A percentile compares a stretch with the other conserved stretches of the same genome.
phyloP scores from a whole-genome alignment of 2,329 filamentous ascomycete species.

The Paracamarosporium sp. region DNA sequence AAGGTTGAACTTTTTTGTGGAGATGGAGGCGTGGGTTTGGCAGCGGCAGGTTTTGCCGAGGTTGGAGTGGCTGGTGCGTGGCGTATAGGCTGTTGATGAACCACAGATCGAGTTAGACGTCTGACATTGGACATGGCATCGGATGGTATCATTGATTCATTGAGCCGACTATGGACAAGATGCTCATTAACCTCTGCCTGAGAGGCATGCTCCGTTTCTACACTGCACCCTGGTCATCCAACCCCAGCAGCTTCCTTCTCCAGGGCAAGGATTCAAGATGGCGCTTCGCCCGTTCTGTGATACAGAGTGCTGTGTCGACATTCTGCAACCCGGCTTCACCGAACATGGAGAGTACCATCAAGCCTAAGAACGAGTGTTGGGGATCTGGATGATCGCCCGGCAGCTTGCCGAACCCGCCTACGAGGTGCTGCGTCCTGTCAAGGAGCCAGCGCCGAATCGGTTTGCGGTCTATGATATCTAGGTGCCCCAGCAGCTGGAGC shows the following conservation, averaged over 20 bases:
- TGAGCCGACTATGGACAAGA: neutral
- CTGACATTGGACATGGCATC: neutral
- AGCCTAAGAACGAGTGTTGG: conserved; percentile 87
- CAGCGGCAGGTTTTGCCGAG: conserved; percentile 13
- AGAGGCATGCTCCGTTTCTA: neutral
- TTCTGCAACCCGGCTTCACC: conserved; percentile 72
- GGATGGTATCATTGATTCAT: neutral
- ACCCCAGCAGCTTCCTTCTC: conserved; percentile 37
- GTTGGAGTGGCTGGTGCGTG: neutral
- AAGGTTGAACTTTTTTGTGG: conserved; percentile 11
- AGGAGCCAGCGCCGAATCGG: conserved; percentile 80
- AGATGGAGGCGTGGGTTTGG: conserved; percentile 3
- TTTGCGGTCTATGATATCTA: conserved; percentile 63
- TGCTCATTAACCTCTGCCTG: neutral
- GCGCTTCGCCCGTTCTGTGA: conserved; percentile 64
- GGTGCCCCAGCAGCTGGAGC: conserved; percentile 44
- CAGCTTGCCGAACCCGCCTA: conserved; percentile 61
- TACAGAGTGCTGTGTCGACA: conserved; percentile 78
- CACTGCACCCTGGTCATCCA: conserved; percentile 1
- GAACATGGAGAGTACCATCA: conserved; percentile 78
- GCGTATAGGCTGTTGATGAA: neutral
- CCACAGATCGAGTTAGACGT: neutral
- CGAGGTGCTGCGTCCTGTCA: conserved; percentile 82
- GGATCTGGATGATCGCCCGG: conserved; percentile 66
- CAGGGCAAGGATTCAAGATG: conserved; percentile 46